Conservation (phyloP, 257 asterid species). For the Solanum piurae region DNA sequence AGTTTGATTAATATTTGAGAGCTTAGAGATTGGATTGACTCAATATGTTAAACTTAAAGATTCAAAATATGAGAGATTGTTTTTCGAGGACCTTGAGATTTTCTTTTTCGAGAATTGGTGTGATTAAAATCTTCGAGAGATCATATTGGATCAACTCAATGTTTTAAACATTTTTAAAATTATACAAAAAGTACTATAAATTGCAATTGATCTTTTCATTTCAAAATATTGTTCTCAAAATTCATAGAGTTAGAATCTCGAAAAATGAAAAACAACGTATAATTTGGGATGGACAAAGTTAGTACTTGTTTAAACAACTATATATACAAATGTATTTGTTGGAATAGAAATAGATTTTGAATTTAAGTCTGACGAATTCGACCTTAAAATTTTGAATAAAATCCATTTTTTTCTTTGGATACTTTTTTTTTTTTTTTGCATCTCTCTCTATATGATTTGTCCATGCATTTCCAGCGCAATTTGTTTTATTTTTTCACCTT, state of each 20-base stretch:
- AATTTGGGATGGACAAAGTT: background rate
- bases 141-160: background rate
- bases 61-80: background rate
- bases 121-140: background rate
- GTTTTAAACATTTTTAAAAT: too few species aligned
- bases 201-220: background rate
- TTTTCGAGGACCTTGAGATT: background rate
- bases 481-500: background rate
- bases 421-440: background rate
- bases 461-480: background rate
- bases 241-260: accelerated
- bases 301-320: background rate
- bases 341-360: background rate
- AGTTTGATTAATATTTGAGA: too few species aligned
- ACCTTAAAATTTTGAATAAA: background rate
- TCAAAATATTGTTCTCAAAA: background rate
- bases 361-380: too few species aligned
- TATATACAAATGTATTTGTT: background rate
- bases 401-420: background rate
- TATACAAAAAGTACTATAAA: background rate
- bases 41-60: background rate
- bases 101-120: too few species aligned
- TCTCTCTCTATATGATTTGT: background rate
- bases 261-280: background rate
- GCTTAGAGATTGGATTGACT: background rate